phyloP scores from a whole-genome alignment of 2,329 filamentous ascomycete genomes.

The Xylariomycetidae sp. region DNA sequence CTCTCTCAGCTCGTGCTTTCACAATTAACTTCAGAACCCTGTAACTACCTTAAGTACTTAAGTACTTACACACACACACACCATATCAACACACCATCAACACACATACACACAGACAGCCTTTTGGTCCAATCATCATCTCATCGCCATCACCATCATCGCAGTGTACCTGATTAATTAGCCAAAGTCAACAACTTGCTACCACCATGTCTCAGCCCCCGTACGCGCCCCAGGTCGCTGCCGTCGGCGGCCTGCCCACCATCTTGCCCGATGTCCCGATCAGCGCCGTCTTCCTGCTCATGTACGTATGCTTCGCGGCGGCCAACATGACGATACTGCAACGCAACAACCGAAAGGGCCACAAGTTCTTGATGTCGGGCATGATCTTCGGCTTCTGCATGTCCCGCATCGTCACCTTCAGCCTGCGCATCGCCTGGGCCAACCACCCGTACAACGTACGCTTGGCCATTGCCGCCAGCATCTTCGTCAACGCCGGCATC shows the following conservation, averaged over 20 bases:
- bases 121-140: too few relatives aligned
- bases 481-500: slow-evolving; percentile 32
- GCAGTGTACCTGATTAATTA: too few relatives aligned
- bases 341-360: slow-evolving; percentile 26
- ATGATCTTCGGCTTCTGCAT: slow-evolving; percentile 32
- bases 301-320: slow-evolving; percentile 49
- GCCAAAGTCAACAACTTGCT: too few relatives aligned
- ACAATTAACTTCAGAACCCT: too few relatives aligned
- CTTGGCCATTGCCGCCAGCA: slow-evolving; percentile 27
- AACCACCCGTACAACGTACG: slow-evolving; percentile 19
- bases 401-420: slow-evolving; percentile 27
- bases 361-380: slow-evolving; percentile 33
- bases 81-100: too few relatives aligned
- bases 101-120: too few relatives aligned
- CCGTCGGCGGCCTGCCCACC: slow-evolving; percentile 53
- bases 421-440: slow-evolving; percentile 32
- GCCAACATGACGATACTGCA: slow-evolving; percentile 53
- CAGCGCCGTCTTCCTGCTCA: slow-evolving; percentile 52
- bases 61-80: too few relatives aligned
- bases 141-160: too few relatives aligned
- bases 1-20: too few relatives aligned
- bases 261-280: slow-evolving; percentile 57
- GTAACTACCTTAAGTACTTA: too few relatives aligned
- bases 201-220: slow-evolving; percentile 26
- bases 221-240: slow-evolving; percentile 38